A percentile compares a stretch with the other conserved stretches of the same genome.
Conservation (phyloP, 2,329 filamentous ascomycete species). For the Botrytis tulipae region DNA sequence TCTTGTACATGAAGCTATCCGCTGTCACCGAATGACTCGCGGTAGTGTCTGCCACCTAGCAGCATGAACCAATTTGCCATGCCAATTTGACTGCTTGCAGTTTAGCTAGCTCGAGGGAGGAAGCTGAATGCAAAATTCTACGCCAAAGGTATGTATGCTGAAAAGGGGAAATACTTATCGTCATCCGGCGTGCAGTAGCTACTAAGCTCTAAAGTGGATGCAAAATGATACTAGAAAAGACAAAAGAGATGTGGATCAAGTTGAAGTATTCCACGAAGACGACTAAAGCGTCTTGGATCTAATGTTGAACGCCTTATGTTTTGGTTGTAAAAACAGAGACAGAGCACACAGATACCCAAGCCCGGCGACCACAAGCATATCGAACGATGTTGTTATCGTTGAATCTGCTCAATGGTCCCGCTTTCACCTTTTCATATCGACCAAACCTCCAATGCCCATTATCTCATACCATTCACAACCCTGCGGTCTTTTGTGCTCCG, state of each 20-base stretch:
- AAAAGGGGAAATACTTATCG: constrained; percentile 17
- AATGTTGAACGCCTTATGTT: constrained; percentile 75
- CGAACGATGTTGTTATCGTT: constrained; percentile 71
- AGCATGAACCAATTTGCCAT: constrained; percentile 12
- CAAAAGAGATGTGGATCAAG: constrained; percentile 52
- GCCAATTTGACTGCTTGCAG: constrained; percentile 4
- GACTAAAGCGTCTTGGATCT: constrained; percentile 64
- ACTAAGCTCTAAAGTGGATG: constrained; percentile 22
- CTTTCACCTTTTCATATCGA: constrained; percentile 41
- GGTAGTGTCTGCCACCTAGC: constrained; percentile 18
- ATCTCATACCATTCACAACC: constrained; percentile 9
- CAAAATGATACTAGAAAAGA: constrained; percentile 24
- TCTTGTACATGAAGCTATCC: constrained; percentile 16
- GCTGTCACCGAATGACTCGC: constrained; percentile 19
- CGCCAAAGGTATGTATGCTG: constrained; percentile 2
- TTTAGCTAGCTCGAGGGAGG: constrained; percentile 2
- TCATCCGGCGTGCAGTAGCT: constrained; percentile 18
- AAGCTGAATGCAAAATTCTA: not conserved
- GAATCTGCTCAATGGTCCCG: constrained; percentile 43
- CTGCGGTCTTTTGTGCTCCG: not conserved
- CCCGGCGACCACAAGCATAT: constrained; percentile 48
- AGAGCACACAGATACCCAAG: constrained; percentile 67
- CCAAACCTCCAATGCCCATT: constrained; percentile 28
- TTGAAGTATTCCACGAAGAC: constrained; percentile 65
- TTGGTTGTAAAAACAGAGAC: constrained; percentile 84